Evolutionary conservation across 768 basidiomycete species (phyloP).

Genomic region (Calocera viscosa): DNA sequence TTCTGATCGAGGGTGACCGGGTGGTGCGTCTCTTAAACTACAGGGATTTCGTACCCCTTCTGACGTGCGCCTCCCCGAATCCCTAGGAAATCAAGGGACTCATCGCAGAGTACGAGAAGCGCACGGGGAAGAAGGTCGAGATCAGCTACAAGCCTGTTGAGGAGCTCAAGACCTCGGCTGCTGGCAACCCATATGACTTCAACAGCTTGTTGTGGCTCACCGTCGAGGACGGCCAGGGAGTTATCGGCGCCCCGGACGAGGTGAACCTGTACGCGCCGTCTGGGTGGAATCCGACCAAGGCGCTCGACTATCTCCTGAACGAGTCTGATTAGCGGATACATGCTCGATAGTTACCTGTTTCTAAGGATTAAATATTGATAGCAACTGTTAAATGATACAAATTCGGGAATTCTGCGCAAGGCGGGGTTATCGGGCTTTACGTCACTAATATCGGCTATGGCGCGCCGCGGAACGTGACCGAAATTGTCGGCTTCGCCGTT

Average conservation of each 20-base stretch:
- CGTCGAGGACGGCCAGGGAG: neutral
- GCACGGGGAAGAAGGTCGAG: conserved; percentile 7
- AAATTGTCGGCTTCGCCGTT: neutral
- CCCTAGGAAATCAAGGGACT: neutral
- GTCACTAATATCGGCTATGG: no score
- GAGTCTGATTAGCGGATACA: neutral
- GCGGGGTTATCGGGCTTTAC: no score
- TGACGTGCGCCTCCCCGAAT: neutral
- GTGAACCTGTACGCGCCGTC: neutral
- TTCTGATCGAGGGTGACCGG: conserved; percentile 2
- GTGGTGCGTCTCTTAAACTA: neutral
- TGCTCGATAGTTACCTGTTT: no score
- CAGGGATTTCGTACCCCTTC: neutral
- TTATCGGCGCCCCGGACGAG: conserved; percentile 1
- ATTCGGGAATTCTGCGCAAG: neutral
- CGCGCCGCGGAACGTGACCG: neutral
- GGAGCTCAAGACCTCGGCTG: neutral
- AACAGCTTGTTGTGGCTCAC: neutral
- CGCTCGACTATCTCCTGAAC: neutral
- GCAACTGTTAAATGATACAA: neutral
- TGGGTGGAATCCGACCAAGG: neutral
- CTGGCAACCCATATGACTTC: neutral
- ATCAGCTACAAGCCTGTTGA: neutral
- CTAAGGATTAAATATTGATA: neutral
- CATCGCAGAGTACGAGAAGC: conserved; percentile 5